A percentile compares a stretch with the other conserved stretches of the same genome.
These are phyloP conservation scores for Colletotrichum euphorbiae DNA, from an alignment of 2,329 filamentous ascomycete genomes.

Conservation along the genomic window DNA sequence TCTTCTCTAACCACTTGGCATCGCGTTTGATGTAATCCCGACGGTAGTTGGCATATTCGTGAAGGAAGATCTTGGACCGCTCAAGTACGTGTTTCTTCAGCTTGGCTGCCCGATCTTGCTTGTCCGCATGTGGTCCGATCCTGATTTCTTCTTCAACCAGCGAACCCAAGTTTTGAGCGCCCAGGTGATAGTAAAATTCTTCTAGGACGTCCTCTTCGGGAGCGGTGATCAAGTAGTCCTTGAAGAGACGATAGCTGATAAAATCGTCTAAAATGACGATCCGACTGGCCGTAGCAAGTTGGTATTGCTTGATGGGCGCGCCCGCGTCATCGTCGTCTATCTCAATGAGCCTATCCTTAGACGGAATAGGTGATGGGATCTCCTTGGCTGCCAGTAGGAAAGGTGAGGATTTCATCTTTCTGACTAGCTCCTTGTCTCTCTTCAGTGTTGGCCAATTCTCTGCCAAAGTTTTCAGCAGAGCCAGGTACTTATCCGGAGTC, in stretches of 20 bases:
- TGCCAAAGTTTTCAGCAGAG: slow-evolving; percentile 82
- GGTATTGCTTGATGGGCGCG: slow-evolving; percentile 79
- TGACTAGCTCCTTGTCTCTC: slow-evolving; percentile 82
- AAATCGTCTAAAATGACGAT: slow-evolving; percentile 90
- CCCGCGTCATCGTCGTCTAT: slow-evolving; percentile 71
- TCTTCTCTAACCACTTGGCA: slow-evolving; percentile 89
- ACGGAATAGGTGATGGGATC: slow-evolving; percentile 54
- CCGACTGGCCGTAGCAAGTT: slow-evolving; percentile 76
- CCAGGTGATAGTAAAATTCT: slow-evolving; percentile 84
- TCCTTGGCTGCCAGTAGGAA: slow-evolving; percentile 90
- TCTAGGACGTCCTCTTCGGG: slow-evolving; percentile 92
- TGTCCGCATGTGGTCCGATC: slow-evolving; percentile 73
- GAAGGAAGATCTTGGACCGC: slow-evolving; percentile 87
- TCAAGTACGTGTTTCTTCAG: slow-evolving; percentile 87
- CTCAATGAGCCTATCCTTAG: slow-evolving; percentile 60
- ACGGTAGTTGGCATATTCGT: slow-evolving; percentile 78
- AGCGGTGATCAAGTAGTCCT: slow-evolving; percentile 83
- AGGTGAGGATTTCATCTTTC: slow-evolving; percentile 77
- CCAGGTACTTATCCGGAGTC: slow-evolving; percentile 86
- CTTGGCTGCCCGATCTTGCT: slow-evolving; percentile 75
- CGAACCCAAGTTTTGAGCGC: slow-evolving; percentile 79
- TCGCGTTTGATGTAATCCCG: slow-evolving; percentile 87
- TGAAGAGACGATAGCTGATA: slow-evolving; percentile 89
- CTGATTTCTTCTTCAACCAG: slow-evolving; percentile 83
- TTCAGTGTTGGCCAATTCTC: slow-evolving; percentile 77